phyloP scores from a whole-genome alignment of 345 rosid genomes.

The Lepidium aucheri region DNA sequence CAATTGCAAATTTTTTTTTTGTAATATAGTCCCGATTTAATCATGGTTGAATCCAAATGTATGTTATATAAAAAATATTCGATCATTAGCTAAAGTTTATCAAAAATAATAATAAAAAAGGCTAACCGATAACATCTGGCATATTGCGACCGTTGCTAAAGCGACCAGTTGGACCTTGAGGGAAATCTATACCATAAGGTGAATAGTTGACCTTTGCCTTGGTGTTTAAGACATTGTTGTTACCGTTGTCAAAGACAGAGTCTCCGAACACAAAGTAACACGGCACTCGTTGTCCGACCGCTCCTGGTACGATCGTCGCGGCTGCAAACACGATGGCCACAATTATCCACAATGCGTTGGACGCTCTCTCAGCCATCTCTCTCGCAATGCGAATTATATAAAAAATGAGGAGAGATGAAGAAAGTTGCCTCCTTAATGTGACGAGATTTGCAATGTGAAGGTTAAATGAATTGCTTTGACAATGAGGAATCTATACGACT shows the following conservation, averaged over 20 bases:
- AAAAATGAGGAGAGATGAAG: neutral
- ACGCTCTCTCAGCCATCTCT: conserved; percentile 8
- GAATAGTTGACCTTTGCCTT: conserved; percentile 41
- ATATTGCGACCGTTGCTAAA: conserved; percentile 49
- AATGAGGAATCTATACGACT: neutral
- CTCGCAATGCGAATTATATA: neutral
- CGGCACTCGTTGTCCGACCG: conserved; percentile 25
- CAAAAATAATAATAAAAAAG: neutral
- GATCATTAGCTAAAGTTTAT: neutral
- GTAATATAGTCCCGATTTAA: too few relatives aligned
- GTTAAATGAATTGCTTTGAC: neutral
- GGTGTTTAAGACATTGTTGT: conserved; percentile 44
- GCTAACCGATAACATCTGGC: conserved; percentile 45
- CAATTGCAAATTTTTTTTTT: too few relatives aligned
- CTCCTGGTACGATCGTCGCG: neutral
- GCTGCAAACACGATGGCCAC: conserved; percentile 14
- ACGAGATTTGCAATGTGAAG: neutral
- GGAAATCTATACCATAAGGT: conserved; percentile 58
- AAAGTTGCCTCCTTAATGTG: neutral
- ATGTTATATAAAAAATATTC: too few relatives aligned
- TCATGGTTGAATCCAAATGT: too few relatives aligned
- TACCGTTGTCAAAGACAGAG: conserved; percentile 53
- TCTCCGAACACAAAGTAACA: conserved; percentile 69
- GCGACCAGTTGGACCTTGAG: conserved; percentile 53
- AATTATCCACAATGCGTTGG: conserved; percentile 16